phyloP scores from a whole-genome alignment of 805 yeast species.

The Brettanomyces custersianus region DNA sequence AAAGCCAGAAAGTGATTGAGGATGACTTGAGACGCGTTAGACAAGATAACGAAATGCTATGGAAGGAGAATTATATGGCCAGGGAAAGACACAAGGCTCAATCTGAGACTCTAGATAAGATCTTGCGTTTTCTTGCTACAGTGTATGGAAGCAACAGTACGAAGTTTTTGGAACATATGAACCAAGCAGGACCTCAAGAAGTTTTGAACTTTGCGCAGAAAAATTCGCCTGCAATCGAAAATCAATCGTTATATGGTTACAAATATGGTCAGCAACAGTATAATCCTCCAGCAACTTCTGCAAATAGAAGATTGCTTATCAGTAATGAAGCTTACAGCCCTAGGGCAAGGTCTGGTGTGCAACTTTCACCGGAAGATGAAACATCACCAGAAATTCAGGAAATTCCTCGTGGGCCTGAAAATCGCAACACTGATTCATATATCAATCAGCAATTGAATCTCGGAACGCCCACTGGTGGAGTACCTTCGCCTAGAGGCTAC shows the following conservation, averaged over 20 bases:
- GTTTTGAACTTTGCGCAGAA: background rate
- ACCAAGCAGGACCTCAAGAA: background rate
- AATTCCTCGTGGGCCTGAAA: constrained; percentile 24
- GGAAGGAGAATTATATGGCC: constrained; percentile 82
- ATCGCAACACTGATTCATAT: constrained; percentile 14
- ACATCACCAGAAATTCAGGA: constrained; percentile 18
- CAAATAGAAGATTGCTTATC: constrained; percentile 18
- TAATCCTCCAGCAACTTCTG: constrained; percentile 1
- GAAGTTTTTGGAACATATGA: constrained; percentile 20
- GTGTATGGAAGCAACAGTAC: constrained; percentile 61
- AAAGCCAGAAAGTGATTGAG: constrained; percentile 70
- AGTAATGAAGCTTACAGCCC: constrained; percentile 19
- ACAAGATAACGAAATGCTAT: constrained; percentile 79
- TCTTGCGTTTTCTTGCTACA: constrained; percentile 78
- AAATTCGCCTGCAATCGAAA: background rate
- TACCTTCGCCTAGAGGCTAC: constrained; percentile 19
- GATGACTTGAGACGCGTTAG: constrained; percentile 79
- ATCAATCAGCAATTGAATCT: background rate
- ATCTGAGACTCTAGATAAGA: constrained; percentile 80
- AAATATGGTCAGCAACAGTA: background rate
- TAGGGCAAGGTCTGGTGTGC: background rate
- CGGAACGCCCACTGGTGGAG: background rate
- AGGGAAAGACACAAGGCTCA: constrained; percentile 82
- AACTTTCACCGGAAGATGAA: background rate
- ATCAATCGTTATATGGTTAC: background rate